Conservation (phyloP, 768 basidiomycete genomes). For the Suillus lakei region DNA sequence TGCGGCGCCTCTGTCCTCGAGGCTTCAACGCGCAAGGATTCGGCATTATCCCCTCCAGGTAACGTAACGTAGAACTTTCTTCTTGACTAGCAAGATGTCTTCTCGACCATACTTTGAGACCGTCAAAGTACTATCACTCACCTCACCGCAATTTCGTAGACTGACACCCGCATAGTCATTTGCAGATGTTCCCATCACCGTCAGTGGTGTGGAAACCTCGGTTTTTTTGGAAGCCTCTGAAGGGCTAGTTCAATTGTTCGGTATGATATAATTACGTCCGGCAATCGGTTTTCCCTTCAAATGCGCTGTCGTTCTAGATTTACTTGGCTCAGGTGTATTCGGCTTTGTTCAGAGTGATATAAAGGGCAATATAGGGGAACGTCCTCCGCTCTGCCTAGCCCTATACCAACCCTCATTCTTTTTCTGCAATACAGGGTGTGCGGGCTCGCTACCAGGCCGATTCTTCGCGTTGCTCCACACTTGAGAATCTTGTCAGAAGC, state of each 20-base stretch:
- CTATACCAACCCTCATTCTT: conserved; percentile 12
- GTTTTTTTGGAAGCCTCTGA: conserved; percentile 89
- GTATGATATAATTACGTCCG: conserved; percentile 41
- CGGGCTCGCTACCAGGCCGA: conserved; percentile 54
- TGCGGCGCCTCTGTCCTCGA: conserved; percentile 34
- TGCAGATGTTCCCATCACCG: conserved; percentile 78
- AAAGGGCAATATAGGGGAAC: conserved; percentile 64
- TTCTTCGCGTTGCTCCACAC: conserved; percentile 51
- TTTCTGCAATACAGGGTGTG: conserved; percentile 56
- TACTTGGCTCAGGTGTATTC: conserved; percentile 71
- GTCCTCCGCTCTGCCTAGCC: conserved; percentile 28
- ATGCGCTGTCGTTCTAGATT: conserved; percentile 46
- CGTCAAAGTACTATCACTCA: conserved; percentile 53
- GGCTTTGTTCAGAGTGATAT: conserved; percentile 77
- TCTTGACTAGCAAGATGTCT: conserved; percentile 27
- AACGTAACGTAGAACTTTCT: conserved; percentile 5
- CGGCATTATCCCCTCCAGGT: conserved; percentile 10
- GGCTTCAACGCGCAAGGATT: conserved; percentile 22
- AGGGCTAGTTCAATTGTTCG: conserved; percentile 77
- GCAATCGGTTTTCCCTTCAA: conserved; percentile 12
- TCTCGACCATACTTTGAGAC: conserved; percentile 66
- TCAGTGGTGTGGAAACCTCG: conserved; percentile 77
- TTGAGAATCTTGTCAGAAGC: conserved; percentile 62
- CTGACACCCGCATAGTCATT: conserved; percentile 65
- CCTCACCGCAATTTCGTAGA: not conserved